phyloP scores from a whole-genome alignment of 192 early-diverging fungal genomes.

The Backusella macrospora region DNA sequence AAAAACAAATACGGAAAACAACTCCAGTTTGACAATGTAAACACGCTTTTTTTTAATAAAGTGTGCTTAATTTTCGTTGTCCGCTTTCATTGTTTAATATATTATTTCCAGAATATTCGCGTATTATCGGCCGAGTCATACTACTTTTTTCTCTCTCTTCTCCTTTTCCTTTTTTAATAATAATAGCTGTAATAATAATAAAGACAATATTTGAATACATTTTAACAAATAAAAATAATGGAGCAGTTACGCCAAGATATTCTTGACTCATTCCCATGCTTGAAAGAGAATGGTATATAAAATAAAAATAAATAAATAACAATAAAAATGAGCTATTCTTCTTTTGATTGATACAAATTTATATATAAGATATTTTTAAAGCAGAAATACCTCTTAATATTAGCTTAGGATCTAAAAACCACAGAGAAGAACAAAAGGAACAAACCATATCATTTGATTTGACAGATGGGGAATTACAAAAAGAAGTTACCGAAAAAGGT shows the following conservation, averaged over 20 bases:
- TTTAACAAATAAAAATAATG: neutral
- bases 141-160: neutral
- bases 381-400: neutral
- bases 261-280: neutral
- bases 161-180: neutral
- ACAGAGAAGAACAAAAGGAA: neutral
- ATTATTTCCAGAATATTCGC: neutral
- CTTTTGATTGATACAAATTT: neutral
- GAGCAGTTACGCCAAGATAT: neutral
- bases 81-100: slow-evolving; percentile 6
- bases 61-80: slow-evolving; percentile 7
- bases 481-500: neutral
- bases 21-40: slow-evolving; percentile 3
- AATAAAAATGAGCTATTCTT: neutral
- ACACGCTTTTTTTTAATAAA: neutral
- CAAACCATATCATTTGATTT: slow-evolving; percentile 5
- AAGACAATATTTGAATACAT: neutral
- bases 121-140: neutral
- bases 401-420: neutral
- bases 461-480: slow-evolving; percentile 1
- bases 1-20: neutral
- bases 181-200: neutral
- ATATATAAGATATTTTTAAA: neutral
- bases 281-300: neutral
- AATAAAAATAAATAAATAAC: neutral